Conservation (phyloP, 2,329 filamentous ascomycete genomes). For the Colletotrichum horii region DNA sequence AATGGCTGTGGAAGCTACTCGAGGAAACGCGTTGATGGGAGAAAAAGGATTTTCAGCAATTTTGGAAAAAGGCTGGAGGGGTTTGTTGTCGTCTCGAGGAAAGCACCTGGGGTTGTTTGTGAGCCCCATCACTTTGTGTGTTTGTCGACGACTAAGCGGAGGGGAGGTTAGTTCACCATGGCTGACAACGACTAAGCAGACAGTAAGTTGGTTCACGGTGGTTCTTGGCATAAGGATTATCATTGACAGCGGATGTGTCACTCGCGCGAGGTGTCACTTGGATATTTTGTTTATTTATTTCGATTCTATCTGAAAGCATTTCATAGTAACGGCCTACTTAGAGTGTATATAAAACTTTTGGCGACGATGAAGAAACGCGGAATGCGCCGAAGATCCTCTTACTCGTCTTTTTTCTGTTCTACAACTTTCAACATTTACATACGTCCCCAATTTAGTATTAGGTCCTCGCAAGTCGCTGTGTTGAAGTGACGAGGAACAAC, state of each 20-base stretch:
- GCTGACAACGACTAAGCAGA: not conserved
- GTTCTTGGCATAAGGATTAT: rapidly evolving
- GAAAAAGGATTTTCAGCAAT: not conserved
- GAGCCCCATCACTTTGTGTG: not conserved
- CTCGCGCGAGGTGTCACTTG: not conserved
- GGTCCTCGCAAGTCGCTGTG: not conserved
- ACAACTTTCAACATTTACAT: not conserved
- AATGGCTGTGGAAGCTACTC: not conserved
- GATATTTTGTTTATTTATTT: not conserved
- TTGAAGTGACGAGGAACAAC: not conserved
- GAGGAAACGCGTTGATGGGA: not conserved
- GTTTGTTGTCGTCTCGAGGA: not conserved
- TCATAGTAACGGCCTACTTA: not conserved
- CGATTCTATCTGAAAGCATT: not conserved
- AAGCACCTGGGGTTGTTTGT: not conserved
- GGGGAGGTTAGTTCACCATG: not conserved
- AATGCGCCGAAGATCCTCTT: rapidly evolving
- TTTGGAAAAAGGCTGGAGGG: not conserved
- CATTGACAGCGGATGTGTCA: rapidly evolving
- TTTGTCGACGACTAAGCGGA: not conserved
- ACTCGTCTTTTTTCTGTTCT: rapidly evolving
- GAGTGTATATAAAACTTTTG: not conserved
- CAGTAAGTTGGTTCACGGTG: rapidly evolving
- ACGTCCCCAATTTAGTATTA: not conserved
- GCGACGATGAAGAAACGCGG: rapidly evolving